Evolutionary conservation across 208 protist genomes (phyloP).

Genomic region (Endotrypanum monterogeii): DNA sequence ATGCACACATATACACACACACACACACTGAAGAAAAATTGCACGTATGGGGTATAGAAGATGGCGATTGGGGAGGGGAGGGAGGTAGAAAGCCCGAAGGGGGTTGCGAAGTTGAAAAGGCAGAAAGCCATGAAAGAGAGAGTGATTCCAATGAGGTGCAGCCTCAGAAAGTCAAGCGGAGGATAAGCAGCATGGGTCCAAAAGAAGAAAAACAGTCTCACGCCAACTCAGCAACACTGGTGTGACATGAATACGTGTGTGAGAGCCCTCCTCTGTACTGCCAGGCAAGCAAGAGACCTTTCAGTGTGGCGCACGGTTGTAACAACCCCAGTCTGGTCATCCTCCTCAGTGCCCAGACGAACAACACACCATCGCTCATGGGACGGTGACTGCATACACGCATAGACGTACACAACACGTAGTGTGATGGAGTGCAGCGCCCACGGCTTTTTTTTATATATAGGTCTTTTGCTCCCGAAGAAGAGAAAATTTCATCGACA

Average conservation of each 20-base stretch:
- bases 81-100: not conserved
- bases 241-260: not conserved
- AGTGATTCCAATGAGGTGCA: not conserved
- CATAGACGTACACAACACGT: slow-evolving; percentile 1
- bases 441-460: not conserved
- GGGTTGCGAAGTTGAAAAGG: not conserved
- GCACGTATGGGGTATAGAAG: no score
- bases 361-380: not conserved
- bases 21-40: no score
- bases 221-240: not conserved
- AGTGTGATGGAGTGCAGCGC: not conserved
- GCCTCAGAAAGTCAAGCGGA: not conserved
- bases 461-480: not conserved
- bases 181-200: not conserved
- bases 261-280: no score
- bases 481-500: not conserved
- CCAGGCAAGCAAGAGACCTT: not conserved
- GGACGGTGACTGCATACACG: not conserved
- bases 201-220: not conserved
- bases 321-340: no score
- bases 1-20: not conserved
- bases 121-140: not conserved
- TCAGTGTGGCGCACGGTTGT: not conserved
- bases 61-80: not conserved
- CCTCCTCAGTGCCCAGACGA: not conserved